Conservation (phyloP, 768 basidiomycete species). For the Pleurotus citrinopileatus region DNA sequence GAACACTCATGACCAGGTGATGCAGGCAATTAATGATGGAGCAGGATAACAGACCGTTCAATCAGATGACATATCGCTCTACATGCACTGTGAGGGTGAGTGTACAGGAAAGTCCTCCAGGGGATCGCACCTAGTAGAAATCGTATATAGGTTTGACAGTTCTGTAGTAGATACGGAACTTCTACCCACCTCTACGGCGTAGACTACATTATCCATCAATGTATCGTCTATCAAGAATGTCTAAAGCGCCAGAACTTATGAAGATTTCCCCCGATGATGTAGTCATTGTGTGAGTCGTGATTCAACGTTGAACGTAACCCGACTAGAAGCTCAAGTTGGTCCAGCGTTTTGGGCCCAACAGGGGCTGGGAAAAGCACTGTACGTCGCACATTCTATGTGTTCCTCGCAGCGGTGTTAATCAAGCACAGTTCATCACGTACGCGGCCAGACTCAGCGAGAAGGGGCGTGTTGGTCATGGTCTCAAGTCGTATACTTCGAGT, state of each 20-base stretch:
- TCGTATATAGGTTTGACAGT: too few species aligned
- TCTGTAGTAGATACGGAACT: too few species aligned
- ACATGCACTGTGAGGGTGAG: too few species aligned
- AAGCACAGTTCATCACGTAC: constrained; percentile 53
- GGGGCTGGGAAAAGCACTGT: constrained; percentile 9
- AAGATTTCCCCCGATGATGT: not conserved
- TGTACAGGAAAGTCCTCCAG: not conserved
- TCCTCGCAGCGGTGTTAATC: too few species aligned
- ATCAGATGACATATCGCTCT: not conserved
- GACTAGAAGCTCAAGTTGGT: too few species aligned
- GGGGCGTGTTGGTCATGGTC: constrained; percentile 39
- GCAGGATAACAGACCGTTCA: not conserved
- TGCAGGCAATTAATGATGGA: constrained; percentile 3
- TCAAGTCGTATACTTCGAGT: constrained; percentile 49
- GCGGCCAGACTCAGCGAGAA: constrained; percentile 48
- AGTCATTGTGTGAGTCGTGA: constrained; percentile 7
- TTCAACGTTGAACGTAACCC: too few species aligned
- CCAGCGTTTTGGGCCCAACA: constrained; percentile 10
- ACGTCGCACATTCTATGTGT: not conserved
- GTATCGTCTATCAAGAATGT: not conserved
- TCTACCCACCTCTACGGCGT: not conserved
- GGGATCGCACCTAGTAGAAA: too few species aligned
- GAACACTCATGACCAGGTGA: not conserved
- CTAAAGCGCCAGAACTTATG: not conserved
- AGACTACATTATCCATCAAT: not conserved